Conservation (phyloP, 441 rosid genomes). For the Populus trichocarpa region DNA sequence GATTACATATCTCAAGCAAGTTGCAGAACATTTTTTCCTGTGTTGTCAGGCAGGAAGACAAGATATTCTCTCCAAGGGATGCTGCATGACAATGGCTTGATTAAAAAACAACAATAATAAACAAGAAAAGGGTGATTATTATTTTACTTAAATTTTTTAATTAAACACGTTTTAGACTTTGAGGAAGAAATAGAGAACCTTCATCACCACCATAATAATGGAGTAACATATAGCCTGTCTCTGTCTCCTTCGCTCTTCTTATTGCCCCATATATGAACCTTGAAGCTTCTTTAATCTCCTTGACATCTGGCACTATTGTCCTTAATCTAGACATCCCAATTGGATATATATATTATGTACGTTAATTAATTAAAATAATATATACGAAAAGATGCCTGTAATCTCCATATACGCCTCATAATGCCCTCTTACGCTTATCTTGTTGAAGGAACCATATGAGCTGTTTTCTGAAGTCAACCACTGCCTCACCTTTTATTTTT, state of each 20-base stretch:
- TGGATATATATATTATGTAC: background rate
- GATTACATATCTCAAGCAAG: constrained; percentile 18
- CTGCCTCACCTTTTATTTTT: background rate
- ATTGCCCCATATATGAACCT: background rate
- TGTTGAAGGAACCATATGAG: constrained; percentile 24
- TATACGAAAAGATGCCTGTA: constrained; percentile 24
- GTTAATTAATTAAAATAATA: background rate
- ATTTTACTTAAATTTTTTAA: background rate
- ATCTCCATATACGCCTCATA: constrained; percentile 25
- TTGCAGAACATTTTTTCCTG: background rate
- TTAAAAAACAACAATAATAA: background rate
- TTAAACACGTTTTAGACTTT: constrained; percentile 10
- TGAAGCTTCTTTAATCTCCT: no score
- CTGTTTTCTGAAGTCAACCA: constrained; percentile 36
- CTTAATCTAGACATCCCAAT: constrained; percentile 7
- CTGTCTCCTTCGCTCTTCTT: background rate
- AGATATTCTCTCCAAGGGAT: constrained; percentile 15
- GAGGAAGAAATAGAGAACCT: background rate
- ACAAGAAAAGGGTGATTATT: background rate
- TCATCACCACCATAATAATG: background rate
- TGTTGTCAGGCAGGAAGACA: constrained; percentile 1
- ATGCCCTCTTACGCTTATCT: constrained; percentile 23
- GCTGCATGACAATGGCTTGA: constrained; percentile 4
- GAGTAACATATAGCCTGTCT: background rate
- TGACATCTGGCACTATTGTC: no score